Evolutionary conservation across 805 yeast genomes (phyloP).

Genomic region (Candida odintsovae): DNA sequence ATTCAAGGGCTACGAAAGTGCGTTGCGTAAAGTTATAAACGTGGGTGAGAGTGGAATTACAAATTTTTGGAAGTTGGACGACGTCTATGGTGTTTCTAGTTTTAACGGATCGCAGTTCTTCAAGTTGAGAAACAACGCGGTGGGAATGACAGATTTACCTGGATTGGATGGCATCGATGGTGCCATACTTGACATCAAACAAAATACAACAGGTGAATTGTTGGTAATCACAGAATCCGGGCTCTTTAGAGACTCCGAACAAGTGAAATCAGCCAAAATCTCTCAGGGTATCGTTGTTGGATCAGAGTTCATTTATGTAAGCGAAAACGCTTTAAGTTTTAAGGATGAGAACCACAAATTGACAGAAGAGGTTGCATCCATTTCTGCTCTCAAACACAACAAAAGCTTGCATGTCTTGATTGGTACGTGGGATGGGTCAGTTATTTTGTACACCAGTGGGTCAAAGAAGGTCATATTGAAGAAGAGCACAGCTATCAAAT

Average conservation of each 20-base stretch:
- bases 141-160: background rate
- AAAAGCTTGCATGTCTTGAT: constrained; percentile 5
- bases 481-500: constrained; percentile 12
- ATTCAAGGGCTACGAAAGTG: constrained; percentile 13
- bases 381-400: constrained; percentile 4
- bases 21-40: background rate
- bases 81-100: constrained; percentile 5
- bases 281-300: constrained; percentile 1
- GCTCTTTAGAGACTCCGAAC: constrained; percentile 11
- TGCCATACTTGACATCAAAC: constrained; percentile 9
- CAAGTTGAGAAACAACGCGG: background rate
- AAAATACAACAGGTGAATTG: constrained; percentile 1
- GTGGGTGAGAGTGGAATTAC: background rate
- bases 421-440: constrained; percentile 23
- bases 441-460: constrained; percentile 5
- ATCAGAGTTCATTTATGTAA: background rate
- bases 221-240: constrained; percentile 16
- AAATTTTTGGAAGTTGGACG: constrained; percentile 14
- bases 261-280: background rate
- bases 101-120: constrained; percentile 7
- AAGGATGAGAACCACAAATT: constrained; percentile 2
- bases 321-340: background rate
- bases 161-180: constrained; percentile 10
- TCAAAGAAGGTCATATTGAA: constrained; percentile 2
- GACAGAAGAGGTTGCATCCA: constrained; percentile 12